Evolutionary conservation across 345 rosid species (phyloP), one percentile per base, ranked within the genome.

Genomic region (Hibiscus mutabilis): DNA sequence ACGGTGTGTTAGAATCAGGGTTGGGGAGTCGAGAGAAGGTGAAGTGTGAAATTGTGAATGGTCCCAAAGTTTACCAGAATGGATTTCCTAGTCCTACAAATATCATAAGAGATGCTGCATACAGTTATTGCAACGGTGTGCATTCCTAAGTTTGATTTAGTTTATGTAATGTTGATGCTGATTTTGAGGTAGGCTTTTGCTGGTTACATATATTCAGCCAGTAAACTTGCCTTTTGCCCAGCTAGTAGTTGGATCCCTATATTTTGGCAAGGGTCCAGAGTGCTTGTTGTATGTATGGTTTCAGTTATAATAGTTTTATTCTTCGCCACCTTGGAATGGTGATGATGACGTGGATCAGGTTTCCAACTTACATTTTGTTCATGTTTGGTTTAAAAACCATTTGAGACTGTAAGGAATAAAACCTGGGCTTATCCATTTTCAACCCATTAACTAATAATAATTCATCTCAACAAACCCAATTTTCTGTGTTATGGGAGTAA

Each of bases 91-190:
- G 82, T 75, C 81, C 79, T 70, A 75, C 86, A 18, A 88, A 78
- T 67, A 79, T 86, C 42, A 63, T 84, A 63, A 65, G 80, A 8
- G 87, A 84, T 77, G 87, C 81, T 69, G 69, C 80, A 64, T 89
- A 84, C 82, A 89, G 73, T 73, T 75, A 77, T 25, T 84, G 87
- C 76, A 87, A 84, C 29, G 78, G 89, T n/a, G 82, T 93, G 83
- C 87, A 74, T 74, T 79, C 82, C 21, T 18, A 21, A 52, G 51
- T 52, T 24, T 58, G 42, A 44, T 63, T 0, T 53, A 44, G 66
- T 57, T 69, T 59, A 12, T 14, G 16, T 47, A 15, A 15, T 47
- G 14, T 47, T 4, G 5, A 15, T n/a, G n/a, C n/a, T n/a, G n/a
- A n/a, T n/a, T n/a, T n/a, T n/a, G n/a, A n/a, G n/a, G n/a, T n/a